These are phyloP conservation scores for Coprinopsis marcescibilis DNA, from an alignment of 768 basidiomycete genomes.

Conservation along the genomic window DNA sequence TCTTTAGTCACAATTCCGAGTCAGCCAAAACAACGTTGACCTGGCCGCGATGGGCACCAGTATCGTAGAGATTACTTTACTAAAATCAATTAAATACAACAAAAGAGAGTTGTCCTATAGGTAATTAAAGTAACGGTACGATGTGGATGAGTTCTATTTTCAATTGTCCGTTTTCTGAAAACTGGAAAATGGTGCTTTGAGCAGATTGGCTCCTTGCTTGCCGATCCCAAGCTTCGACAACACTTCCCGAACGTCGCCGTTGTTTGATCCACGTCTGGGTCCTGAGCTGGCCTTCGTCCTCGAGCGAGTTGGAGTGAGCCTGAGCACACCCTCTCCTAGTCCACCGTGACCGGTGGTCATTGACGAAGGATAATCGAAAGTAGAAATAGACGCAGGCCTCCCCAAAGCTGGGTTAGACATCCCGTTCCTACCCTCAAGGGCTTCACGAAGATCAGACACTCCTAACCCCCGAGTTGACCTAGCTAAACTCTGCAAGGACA, in stretches of 20 bases:
- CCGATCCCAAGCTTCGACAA: slow-evolving; percentile 80
- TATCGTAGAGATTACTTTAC: too few species aligned
- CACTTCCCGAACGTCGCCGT: slow-evolving; percentile 72
- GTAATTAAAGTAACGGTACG: neutral
- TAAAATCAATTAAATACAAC: too few species aligned
- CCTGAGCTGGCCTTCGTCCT: slow-evolving; percentile 28
- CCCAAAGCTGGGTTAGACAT: slow-evolving; percentile 73
- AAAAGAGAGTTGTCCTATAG: too few species aligned
- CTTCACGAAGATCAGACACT: slow-evolving; percentile 83
- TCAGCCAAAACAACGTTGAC: too few species aligned
- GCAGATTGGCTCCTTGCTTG: slow-evolving; percentile 54
- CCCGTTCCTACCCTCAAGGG: slow-evolving; percentile 78
- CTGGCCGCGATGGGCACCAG: too few species aligned
- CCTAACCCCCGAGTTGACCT: slow-evolving; percentile 78
- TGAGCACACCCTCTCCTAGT: slow-evolving; percentile 24
- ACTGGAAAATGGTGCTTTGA: slow-evolving; percentile 69
- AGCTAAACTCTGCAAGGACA: slow-evolving; percentile 80
- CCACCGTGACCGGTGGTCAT: slow-evolving; percentile 33
- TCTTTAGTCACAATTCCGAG: too few species aligned
- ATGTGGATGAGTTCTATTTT: slow-evolving; percentile 1
- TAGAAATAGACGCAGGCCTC: slow-evolving; percentile 69
- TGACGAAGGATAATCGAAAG: slow-evolving; percentile 63
- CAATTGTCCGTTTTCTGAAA: slow-evolving; percentile 20
- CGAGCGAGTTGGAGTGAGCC: slow-evolving; percentile 50
- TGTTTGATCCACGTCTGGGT: slow-evolving; percentile 35